Evolutionary conservation across 768 basidiomycete species (phyloP), one percentile per base, ranked within the genome.

Genomic region (Pleurotus sapidus): DNA sequence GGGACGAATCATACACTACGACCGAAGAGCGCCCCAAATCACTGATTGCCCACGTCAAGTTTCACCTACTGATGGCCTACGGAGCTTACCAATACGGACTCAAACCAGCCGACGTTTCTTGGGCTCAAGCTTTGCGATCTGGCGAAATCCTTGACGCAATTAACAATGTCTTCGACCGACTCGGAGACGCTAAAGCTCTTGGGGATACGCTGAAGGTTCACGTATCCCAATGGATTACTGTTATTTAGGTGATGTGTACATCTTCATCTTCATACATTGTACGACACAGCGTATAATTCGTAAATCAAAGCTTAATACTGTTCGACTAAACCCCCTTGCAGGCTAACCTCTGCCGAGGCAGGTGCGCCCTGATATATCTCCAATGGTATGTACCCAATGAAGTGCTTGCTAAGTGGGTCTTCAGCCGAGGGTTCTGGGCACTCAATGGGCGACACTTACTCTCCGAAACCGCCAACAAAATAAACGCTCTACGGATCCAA

Each of bases 401-500:
- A 82, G 58, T 82, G 80, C 51, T 70, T 67, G 59, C 77, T 77
- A 57, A 55, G 46, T 9, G 46, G 49, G 49, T 48, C 11, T 23
- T 24, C n/a, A 61, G 34, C 46, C 34, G 49, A n/a, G 39, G n/a
- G 20, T 38, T 27, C 38, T 15, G 56, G 42, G 20, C 7, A 34
- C 3, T 9, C 25, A 54, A 43, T 37, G 55, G 17, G 17, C 30
- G 24, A n/a, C 20, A 68, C 77, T 55, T 59, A 78, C 77, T 71
- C 75, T 39, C 80, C 80, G 61, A 83, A 82, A 3, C 81, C 82
- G 11, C 81, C 81, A 4, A 83, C 80, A 51, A 76, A 83, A 61
- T 83, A 82, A 17, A 83, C 67, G 30, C 69, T 71, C 81, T 81
- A 63, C n/a, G 24, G 15, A 38, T 30, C 27, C 56, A 48, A 49